Evolutionary conservation across 495 filamentous ascomycete genomes (phyloP), one percentile per base, ranked within the genome.

Genomic region (Usnea hakonensis): DNA sequence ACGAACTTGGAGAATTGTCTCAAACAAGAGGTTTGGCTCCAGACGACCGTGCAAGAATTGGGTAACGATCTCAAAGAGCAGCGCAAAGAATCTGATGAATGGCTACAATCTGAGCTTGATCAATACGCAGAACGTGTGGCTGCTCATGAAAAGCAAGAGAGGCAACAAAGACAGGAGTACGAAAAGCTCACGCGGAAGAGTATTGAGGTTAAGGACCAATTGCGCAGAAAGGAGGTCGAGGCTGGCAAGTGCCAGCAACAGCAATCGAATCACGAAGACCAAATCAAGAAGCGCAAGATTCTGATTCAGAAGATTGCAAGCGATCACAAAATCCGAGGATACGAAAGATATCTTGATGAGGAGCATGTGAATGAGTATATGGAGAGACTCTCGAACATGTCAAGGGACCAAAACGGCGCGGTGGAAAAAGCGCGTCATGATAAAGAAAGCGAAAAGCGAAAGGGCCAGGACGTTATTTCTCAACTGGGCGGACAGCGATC

Each of bases 201-300:
- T 6, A 83, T 88, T 52, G 68, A 73, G 2, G 72, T 74, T 41
- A 84, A 88, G 10, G 72, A 77, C 28, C 69, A 77, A 11, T 75
- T 92, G 32, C 85, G 84, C 5, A 72, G 76, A 43, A 97, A 96
- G 72, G 85, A 90, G 52, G 84, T 86, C 17, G 94, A 97, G 70
- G 80, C 85, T 67, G 94, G 94, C 35, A 90, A 86, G 68, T 85
- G 85, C 68, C 85, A 94, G 72, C 91, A 92, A 10, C 85, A 96
- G 70, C 90, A 91, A 72, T 85, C 87, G 68, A 88, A 87, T 64
- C 91, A 93, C 67, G 90, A 96, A 69, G 83, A 85, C 14, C 88
- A 95, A 56, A 68, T 96, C 7, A 76, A 81, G 64, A 73, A 80
- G 30, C 86, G 93, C 32, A 79, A 86, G 62, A 77, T 75, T 2